Evolutionary conservation across 257 asterid species (phyloP), one percentile per base, ranked within the genome.

Genomic region (Perilla frutescens): DNA sequence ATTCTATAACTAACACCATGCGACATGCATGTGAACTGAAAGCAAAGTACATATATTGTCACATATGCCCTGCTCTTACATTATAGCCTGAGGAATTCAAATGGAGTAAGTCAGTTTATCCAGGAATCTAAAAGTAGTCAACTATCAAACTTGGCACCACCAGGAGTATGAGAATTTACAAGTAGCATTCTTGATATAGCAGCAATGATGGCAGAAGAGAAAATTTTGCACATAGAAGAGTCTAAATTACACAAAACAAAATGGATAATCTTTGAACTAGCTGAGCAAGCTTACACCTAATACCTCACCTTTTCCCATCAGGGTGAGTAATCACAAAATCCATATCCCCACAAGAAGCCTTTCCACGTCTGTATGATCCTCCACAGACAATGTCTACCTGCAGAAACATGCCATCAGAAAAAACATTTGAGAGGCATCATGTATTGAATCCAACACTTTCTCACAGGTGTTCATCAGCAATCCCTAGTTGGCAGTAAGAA

Each of bases 351-450:
- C 99, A 91, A 66, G 97, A 76, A 69, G 92, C 82, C 81, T 90
- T 91, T 78, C 99, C 99, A 59, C 99, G 97, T 77, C 98, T 87
- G 63, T 84, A 94, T 68, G 98, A 94, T 80, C 98, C 99, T 79
- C 99, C 98, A 77, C 99, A 94, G 65, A 91, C 77, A 77, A 94
- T 76, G 60, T 41, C 73, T 48, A 85, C 96, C 99, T 94, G 81
- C 68, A 76, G 56, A 78, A 78, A 20, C 61, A 49, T 49, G 44
- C 59, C 61, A 67, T 39, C 45, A 44, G 32, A 37, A 66, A 61
- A 76, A 68, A 32, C n/a, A 69, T 44, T 74, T 71, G 77, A 66
- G 44, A 40, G 68, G 45, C 51, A 41, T 54, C 40, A 47, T 31
- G 66, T 44, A 80, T 41, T 11, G 45, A 67, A 40, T 65, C 60